A percentile compares a stretch with the other conserved stretches of the same genome.
Evolutionary conservation across 441 rosid species (phyloP).

Genomic region (Hura crepitans): DNA sequence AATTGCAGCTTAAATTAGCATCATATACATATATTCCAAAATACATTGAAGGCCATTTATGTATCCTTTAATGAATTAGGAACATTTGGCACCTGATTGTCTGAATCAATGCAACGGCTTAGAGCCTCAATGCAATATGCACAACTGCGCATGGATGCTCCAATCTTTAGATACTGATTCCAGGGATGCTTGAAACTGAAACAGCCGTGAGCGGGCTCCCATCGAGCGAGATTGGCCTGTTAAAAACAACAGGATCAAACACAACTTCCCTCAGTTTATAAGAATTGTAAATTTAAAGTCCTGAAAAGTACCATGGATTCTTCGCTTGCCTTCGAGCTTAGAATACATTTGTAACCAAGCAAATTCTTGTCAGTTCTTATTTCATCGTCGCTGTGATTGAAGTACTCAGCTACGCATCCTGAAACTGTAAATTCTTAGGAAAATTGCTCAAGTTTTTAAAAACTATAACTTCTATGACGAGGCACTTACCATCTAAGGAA

Average conservation of each 20-base stretch:
- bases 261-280: neutral
- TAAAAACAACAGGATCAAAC: neutral
- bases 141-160: conserved; percentile 40
- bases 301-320: conserved; percentile 55
- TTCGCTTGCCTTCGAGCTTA: conserved; percentile 54
- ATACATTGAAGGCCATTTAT: too few species aligned
- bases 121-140: conserved; percentile 52
- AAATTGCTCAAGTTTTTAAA: neutral
- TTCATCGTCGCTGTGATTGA: conserved; percentile 20
- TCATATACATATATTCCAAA: neutral
- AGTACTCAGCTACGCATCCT: conserved; percentile 41
- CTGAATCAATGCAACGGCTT: conserved; percentile 41
- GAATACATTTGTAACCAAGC: conserved; percentile 53
- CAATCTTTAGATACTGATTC: conserved; percentile 55
- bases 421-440: conserved; percentile 13
- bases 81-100: conserved; percentile 34
- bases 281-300: neutral
- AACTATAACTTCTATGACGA: too few species aligned
- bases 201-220: conserved; percentile 81
- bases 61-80: neutral
- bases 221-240: conserved; percentile 71
- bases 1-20: neutral
- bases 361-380: conserved; percentile 26
- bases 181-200: conserved; percentile 75
- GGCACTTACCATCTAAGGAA: conserved; percentile 59